Conservation (phyloP, 2,329 filamentous ascomycete species). For the Calonectria hawksworthii region DNA sequence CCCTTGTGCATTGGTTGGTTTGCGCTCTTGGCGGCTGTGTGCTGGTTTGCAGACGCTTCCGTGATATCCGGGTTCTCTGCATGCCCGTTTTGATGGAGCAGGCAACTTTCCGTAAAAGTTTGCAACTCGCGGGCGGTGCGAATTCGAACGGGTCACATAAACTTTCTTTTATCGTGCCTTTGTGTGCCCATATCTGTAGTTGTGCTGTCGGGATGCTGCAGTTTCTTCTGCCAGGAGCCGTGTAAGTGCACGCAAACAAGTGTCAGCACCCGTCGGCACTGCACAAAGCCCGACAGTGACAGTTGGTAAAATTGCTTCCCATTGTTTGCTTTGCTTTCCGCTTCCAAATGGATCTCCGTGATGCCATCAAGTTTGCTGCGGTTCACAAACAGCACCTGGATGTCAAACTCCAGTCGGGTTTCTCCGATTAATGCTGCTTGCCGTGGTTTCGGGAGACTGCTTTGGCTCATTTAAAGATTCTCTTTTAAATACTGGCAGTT, state of each 20-base stretch:
- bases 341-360: background rate
- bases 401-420: background rate
- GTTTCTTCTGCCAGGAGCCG: background rate
- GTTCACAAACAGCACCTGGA: background rate
- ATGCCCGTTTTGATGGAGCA: background rate
- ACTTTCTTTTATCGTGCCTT: background rate
- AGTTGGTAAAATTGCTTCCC: background rate
- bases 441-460: background rate
- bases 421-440: background rate
- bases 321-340: background rate
- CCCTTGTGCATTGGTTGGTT: background rate
- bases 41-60: background rate
- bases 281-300: background rate
- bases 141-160: background rate
- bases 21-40: background rate
- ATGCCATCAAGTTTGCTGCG: background rate
- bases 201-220: background rate
- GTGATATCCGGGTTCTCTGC: background rate
- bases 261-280: constrained; percentile 5
- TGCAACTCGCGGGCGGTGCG: background rate
- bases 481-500: background rate
- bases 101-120: background rate
- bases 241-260: constrained; percentile 16
- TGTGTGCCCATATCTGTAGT: background rate
- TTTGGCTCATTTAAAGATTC: background rate